Evolutionary conservation across 2,329 filamentous ascomycete species (phyloP).

Genomic region (Phaeosphaeriaceae sp.): DNA sequence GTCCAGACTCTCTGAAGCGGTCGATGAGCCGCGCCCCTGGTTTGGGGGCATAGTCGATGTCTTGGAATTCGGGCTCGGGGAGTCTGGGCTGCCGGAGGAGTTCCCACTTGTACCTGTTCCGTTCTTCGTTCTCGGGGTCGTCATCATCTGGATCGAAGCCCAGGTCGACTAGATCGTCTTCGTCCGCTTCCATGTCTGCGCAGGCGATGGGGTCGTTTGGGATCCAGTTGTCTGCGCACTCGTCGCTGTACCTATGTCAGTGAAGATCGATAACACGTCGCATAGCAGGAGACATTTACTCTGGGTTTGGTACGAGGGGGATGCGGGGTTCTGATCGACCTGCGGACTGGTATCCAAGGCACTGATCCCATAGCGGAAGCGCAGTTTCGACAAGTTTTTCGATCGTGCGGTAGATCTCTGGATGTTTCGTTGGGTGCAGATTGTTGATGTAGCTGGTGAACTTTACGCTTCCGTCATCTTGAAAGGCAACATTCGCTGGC

Average conservation of each 20-base stretch:
- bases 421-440: conserved; percentile 53
- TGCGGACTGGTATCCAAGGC: conserved; percentile 11
- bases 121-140: conserved; percentile 5
- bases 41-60: conserved; percentile 11
- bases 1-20: conserved; percentile 20
- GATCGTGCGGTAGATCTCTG: conserved; percentile 26
- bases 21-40: conserved; percentile 19
- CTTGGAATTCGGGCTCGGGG: conserved; percentile 14
- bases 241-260: conserved; percentile 16
- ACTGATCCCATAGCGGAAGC: conserved; percentile 34
- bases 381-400: conserved; percentile 27
- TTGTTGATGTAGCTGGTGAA: conserved; percentile 65
- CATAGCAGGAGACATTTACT: conserved; percentile 6
- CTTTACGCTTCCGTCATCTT: conserved; percentile 39
- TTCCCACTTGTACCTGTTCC: conserved; percentile 20
- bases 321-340: conserved; percentile 19
- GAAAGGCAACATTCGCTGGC: conserved; percentile 58
- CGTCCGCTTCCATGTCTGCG: conserved; percentile 11
- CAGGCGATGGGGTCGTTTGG: conserved; percentile 10
- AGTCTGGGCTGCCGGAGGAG: conserved; percentile 23
- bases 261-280: not conserved
- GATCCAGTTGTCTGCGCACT: conserved; percentile 20
- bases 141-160: not conserved
- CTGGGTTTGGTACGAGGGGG: conserved; percentile 3
- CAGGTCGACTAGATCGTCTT: not conserved